Percentiles rank a stretch among this genome's conserved stretches.
Conservation (phyloP, 108 stramenopile species). For the Parietichytrium sp. region DNA sequence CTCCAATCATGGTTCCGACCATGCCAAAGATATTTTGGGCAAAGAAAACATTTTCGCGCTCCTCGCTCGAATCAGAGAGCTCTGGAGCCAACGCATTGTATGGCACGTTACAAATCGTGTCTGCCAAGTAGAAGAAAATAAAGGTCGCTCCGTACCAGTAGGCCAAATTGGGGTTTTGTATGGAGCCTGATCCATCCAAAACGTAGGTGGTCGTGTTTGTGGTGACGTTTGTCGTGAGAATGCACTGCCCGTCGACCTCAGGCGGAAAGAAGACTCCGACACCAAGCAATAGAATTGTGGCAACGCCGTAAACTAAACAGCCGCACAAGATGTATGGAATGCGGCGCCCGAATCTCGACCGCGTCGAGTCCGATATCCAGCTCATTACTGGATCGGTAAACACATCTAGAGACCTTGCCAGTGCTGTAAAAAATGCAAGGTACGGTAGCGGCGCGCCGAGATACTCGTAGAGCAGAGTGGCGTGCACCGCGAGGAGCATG, state of each 20-base stretch:
- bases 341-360: conserved; percentile 38
- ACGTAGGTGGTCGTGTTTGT: not conserved
- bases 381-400: conserved; percentile 50
- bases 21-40: conserved; percentile 35
- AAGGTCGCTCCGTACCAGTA: conserved; percentile 46
- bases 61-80: conserved; percentile 43
- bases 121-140: conserved; percentile 46
- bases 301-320: conserved; percentile 39
- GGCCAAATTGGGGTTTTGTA: not conserved
- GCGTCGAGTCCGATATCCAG: conserved; percentile 42
- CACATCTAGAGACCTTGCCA: conserved; percentile 45
- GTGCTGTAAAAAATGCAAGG: conserved; percentile 47
- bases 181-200: not conserved
- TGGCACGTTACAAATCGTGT: conserved; percentile 47
- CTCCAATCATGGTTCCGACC: conserved; percentile 44
- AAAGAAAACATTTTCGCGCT: conserved; percentile 41
- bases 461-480: conserved; percentile 43
- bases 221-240: not conserved
- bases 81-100: conserved; percentile 49
- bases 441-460: conserved; percentile 45
- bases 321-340: conserved; percentile 42
- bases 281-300: conserved; percentile 35
- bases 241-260: not conserved
- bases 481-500: conserved; percentile 48
- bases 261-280: conserved; percentile 5